Conservation (phyloP, 495 filamentous ascomycete species). For the Pyrenopolyporus hunteri region DNA sequence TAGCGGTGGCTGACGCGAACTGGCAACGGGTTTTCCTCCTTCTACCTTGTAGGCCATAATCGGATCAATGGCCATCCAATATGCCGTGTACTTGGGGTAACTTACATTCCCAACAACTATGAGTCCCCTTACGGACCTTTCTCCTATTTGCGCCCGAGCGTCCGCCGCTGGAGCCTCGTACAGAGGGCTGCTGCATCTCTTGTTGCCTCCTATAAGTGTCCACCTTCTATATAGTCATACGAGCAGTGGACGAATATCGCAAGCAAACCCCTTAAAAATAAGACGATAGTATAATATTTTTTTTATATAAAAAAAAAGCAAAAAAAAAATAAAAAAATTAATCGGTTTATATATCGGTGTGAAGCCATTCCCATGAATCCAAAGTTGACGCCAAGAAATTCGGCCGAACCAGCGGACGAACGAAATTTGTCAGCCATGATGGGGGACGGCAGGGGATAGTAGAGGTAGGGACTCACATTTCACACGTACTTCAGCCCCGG, state of each 20-base stretch:
- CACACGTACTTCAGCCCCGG: too few relatives aligned
- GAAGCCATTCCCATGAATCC: slow-evolving; percentile 4
- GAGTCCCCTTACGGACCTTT: slow-evolving; percentile 61
- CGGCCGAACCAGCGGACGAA: slow-evolving; percentile 36
- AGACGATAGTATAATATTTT: too few relatives aligned
- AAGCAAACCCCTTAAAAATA: too few relatives aligned
- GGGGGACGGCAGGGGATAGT: background rate
- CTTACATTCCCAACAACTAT: slow-evolving; percentile 64
- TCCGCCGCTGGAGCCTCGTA: slow-evolving; percentile 7
- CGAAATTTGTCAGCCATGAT: slow-evolving; percentile 41
- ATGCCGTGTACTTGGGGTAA: background rate
- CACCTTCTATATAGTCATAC: background rate
- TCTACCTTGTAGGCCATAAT: slow-evolving; percentile 42
- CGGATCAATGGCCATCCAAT: slow-evolving; percentile 12
- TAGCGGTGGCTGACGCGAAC: slow-evolving; percentile 45
- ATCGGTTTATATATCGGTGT: too few relatives aligned
- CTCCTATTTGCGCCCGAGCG: slow-evolving; percentile 44
- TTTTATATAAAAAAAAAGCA: too few relatives aligned
- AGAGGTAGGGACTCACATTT: background rate
- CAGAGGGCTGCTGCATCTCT: slow-evolving; percentile 21
- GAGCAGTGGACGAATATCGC: too few relatives aligned
- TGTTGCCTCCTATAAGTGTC: background rate
- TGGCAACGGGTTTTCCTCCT: slow-evolving; percentile 56
- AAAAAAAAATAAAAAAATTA: too few relatives aligned
- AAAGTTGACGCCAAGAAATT: slow-evolving; percentile 32